These are phyloP conservation scores for Beauveria asiatica DNA, from an alignment of 2,329 filamentous ascomycete genomes.

Conservation along the genomic window DNA sequence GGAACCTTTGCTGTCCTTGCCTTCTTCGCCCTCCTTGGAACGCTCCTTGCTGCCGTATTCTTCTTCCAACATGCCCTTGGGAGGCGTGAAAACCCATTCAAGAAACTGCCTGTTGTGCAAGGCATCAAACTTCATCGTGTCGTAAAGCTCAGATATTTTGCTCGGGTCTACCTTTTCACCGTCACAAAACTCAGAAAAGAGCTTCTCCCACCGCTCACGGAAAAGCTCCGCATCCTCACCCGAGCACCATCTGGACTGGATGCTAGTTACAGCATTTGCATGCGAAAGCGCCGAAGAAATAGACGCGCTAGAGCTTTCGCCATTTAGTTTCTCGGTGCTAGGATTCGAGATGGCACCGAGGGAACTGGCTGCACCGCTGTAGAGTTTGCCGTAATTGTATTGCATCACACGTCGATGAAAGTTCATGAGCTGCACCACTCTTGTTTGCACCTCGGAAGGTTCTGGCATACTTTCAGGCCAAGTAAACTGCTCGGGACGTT, in stretches of 20 bases:
- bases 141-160: constrained; percentile 96
- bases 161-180: constrained; percentile 96
- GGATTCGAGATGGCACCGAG: constrained; percentile 49
- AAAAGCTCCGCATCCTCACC: constrained; percentile 93
- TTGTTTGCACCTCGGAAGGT: constrained; percentile 82
- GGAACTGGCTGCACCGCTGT: constrained; percentile 56
- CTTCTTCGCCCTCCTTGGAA: constrained; percentile 31
- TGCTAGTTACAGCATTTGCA: constrained; percentile 54
- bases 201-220: constrained; percentile 94
- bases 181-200: constrained; percentile 94
- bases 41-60: constrained; percentile 41
- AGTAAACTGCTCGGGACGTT: constrained; percentile 91
- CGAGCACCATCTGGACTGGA: constrained; percentile 92
- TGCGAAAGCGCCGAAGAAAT: constrained; percentile 47
- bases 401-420: constrained; percentile 95
- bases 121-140: constrained; percentile 99
- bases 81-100: constrained; percentile 94
- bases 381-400: constrained; percentile 78
- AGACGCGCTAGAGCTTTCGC: constrained; percentile 34
- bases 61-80: constrained; percentile 67
- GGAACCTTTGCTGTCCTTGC: constrained; percentile 31
- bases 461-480: constrained; percentile 95
- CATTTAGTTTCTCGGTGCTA: constrained; percentile 35
- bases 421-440: constrained; percentile 93
- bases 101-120: constrained; percentile 93